Percentiles rank a stretch among this genome's conserved stretches.
These are phyloP conservation scores for Phytophthora pinifolia DNA, from an alignment of 352 stramenopile genomes.

Conservation along the genomic window DNA sequence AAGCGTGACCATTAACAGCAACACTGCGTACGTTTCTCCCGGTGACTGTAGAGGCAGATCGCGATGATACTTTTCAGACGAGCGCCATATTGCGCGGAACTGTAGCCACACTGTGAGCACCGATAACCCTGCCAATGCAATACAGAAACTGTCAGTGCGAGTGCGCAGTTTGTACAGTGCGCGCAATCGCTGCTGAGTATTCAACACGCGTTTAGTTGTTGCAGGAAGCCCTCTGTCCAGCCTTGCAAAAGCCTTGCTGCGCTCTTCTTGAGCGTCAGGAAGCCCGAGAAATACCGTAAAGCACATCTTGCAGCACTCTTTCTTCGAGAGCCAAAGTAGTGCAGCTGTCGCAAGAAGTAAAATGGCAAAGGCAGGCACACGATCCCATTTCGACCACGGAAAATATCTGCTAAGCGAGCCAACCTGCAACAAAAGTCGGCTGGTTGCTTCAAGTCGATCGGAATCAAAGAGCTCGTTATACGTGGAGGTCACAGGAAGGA, in stretches of 20 bases:
- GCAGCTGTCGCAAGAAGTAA: slow-evolving; percentile 25
- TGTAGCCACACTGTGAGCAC: slow-evolving; percentile 49
- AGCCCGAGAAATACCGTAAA: slow-evolving; percentile 37
- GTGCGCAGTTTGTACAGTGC: slow-evolving; percentile 37
- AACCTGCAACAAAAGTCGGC: slow-evolving; percentile 24
- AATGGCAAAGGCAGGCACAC: slow-evolving; percentile 33
- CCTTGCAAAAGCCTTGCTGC: background rate
- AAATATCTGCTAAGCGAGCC: slow-evolving; percentile 56
- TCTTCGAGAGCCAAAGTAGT: slow-evolving; percentile 34
- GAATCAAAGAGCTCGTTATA: slow-evolving; percentile 1
- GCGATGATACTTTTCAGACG: slow-evolving; percentile 21
- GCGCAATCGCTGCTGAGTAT: slow-evolving; percentile 27
- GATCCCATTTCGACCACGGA: slow-evolving; percentile 48
- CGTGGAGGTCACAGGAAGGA: slow-evolving; percentile 20
- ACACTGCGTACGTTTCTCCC: slow-evolving; percentile 49
- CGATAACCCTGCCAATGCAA: slow-evolving; percentile 35
- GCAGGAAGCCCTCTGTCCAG: slow-evolving; percentile 25
- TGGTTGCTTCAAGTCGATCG: slow-evolving; percentile 14
- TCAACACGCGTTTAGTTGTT: slow-evolving; percentile 23
- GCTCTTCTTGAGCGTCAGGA: slow-evolving; percentile 4
- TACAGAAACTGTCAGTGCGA: slow-evolving; percentile 38
- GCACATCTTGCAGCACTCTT: slow-evolving; percentile 42
- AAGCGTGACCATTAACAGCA: slow-evolving; percentile 47
- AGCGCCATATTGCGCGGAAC: slow-evolving; percentile 59
- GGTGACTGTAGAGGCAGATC: slow-evolving; percentile 35